Evolutionary conservation across 805 yeast genomes (phyloP).

Genomic region (Candida boidinii): DNA sequence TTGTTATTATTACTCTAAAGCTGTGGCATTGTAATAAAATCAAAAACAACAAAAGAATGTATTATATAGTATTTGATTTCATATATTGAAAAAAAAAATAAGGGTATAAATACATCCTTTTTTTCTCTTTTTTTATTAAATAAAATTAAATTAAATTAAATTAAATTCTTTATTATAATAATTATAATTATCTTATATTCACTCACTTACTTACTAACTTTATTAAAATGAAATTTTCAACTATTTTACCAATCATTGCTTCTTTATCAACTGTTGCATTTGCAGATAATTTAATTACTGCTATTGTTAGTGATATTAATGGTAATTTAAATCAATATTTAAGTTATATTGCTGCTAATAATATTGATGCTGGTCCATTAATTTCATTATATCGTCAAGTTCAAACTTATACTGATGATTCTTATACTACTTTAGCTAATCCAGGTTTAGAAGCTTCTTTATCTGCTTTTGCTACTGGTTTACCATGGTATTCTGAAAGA

Average conservation of each 20-base stretch:
- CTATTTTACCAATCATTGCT: conserved; percentile 12
- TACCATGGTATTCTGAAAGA: conserved; percentile 28
- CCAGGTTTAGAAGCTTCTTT: conserved; percentile 9
- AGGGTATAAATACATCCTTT: too few relatives aligned
- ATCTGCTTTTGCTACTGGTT: conserved; percentile 20
- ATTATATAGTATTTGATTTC: too few relatives aligned
- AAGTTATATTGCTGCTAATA: conserved; percentile 22
- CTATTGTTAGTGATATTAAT: conserved; percentile 28
- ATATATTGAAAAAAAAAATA: too few relatives aligned
- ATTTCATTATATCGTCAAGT: conserved; percentile 24
- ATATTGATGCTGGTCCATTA: conserved; percentile 18
- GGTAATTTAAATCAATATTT: conserved; percentile 25
- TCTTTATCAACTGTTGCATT: conserved; percentile 11
- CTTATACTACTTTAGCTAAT: conserved; percentile 33
- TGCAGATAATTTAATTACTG: conserved; percentile 27
- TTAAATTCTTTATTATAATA: too few relatives aligned
- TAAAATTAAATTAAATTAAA: too few relatives aligned
- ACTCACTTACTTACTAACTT: too few relatives aligned
- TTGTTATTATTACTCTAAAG: too few relatives aligned
- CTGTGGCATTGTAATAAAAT: too few relatives aligned
- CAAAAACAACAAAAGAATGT: too few relatives aligned
- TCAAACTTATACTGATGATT: conserved; percentile 32
- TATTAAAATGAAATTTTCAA: conserved; percentile 19
- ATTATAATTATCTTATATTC: too few relatives aligned
- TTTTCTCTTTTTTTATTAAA: too few relatives aligned